Evolutionary conservation across 2,329 filamentous ascomycete genomes (phyloP).

Genomic region (Pestalotiopsis sp.): DNA sequence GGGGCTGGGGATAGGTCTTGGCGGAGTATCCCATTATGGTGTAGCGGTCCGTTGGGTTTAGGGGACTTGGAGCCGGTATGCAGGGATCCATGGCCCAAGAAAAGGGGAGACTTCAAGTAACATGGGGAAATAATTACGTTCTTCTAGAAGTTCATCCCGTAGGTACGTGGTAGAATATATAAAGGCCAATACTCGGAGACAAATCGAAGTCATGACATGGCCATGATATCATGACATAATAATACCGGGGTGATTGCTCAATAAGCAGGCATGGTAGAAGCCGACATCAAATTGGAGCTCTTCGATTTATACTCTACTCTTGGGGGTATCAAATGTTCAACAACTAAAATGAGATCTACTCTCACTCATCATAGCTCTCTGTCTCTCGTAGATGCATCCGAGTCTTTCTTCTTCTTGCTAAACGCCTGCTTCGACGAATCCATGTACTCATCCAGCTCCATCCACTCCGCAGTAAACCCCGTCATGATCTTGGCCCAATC

Average conservation of each 20-base stretch:
- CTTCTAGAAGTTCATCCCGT: no score
- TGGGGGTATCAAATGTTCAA: background rate
- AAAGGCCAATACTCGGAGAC: no score
- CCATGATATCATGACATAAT: no score
- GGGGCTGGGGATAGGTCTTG: no score
- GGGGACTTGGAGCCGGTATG: no score
- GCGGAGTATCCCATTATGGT: background rate
- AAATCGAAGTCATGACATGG: no score
- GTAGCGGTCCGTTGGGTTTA: no score
- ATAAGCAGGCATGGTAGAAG: background rate
- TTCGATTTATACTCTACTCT: background rate
- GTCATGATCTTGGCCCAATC: conserved; percentile 88
- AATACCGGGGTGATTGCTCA: no score
- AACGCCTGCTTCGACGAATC: conserved; percentile 11
- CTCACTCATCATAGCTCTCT: conserved; percentile 2
- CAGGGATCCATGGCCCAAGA: no score
- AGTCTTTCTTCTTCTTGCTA: conserved; percentile 8
- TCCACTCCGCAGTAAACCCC: conserved; percentile 88
- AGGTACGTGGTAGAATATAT: no score
- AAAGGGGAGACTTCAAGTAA: no score
- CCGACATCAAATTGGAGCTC: background rate
- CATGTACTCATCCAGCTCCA: conserved; percentile 64
- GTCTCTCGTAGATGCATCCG: background rate
- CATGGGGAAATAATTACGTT: no score
- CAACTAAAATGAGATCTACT: background rate